Conservation (phyloP, 495 filamentous ascomycete species). For the Neurospora cerealis region DNA sequence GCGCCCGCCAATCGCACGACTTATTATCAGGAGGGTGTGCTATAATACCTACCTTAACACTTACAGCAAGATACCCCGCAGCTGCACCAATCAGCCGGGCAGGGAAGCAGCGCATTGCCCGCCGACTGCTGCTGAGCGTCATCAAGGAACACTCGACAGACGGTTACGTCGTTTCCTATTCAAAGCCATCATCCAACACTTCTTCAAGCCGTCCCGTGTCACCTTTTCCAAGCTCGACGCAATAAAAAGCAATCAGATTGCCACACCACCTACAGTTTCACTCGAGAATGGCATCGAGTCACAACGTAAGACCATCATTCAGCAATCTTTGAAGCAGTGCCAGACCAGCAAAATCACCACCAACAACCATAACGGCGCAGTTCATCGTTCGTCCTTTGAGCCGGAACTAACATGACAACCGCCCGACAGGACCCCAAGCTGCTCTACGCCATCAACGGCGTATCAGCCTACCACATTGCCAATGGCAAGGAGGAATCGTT, state of each 20-base stretch:
- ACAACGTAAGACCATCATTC: slow-evolving; percentile 32
- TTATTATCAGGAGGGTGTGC: not conserved
- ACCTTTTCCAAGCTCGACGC: not conserved
- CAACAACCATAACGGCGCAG: not conserved
- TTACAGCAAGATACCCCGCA: not conserved
- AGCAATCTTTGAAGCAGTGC: not conserved
- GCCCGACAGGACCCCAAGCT: slow-evolving; percentile 56
- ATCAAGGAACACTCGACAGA: not conserved
- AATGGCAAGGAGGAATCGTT: slow-evolving; percentile 75
- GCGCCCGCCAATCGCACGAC: not conserved
- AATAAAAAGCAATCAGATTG: not conserved
- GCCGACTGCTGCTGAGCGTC: not conserved
- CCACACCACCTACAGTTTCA: not conserved
- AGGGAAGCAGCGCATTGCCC: not conserved
- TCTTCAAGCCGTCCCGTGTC: not conserved
- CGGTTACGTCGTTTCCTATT: not conserved
- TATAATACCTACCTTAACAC: not conserved
- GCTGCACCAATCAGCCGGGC: not conserved
- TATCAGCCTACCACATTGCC: slow-evolving; percentile 78
- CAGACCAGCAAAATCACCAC: not conserved
- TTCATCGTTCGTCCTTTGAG: not conserved
- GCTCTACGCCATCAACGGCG: slow-evolving; percentile 75
- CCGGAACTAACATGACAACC: not conserved
- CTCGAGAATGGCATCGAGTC: slow-evolving; percentile 34
- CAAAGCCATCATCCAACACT: not conserved